A percentile compares a stretch with the other conserved stretches of the same genome.
These are phyloP conservation scores for Kappamyces sp. DNA, from an alignment of 192 early-diverging fungal species.

Conservation along the genomic window DNA sequence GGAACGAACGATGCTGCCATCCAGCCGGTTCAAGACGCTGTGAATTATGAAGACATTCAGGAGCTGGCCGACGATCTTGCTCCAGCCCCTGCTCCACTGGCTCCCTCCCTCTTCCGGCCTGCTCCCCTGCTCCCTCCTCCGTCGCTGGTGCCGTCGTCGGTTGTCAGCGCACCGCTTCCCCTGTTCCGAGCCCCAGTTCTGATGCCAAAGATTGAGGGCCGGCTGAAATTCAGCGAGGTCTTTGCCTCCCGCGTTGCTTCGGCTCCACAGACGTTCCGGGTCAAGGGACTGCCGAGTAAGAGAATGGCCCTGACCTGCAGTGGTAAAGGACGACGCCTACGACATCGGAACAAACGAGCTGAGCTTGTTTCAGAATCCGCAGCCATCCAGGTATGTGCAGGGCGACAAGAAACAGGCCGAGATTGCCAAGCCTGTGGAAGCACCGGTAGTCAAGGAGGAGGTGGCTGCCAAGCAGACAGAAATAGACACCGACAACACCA, in stretches of 20 bases:
- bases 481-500: conserved; percentile 23
- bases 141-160: background rate
- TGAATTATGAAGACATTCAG: conserved; percentile 80
- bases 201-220: background rate
- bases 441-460: conserved; percentile 16
- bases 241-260: conserved; percentile 22
- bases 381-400: conserved; percentile 10
- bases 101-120: conserved; percentile 9
- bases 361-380: conserved; percentile 20
- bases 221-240: conserved; percentile 28
- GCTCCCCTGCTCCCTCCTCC: conserved; percentile 4
- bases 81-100: conserved; percentile 20
- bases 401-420: conserved; percentile 2
- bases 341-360: conserved; percentile 12
- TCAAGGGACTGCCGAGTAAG: background rate
- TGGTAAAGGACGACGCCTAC: conserved; percentile 1
- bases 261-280: conserved; percentile 7
- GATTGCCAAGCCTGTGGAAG: conserved; percentile 15
- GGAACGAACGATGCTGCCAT: conserved; percentile 33
- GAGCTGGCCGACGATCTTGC: conserved; percentile 68
- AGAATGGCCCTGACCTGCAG: background rate
- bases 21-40: conserved; percentile 61
- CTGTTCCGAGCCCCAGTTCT: background rate
- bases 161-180: conserved; percentile 9
- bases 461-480: background rate